These are phyloP conservation scores for Schwanniomyces yamadae DNA, from an alignment of 805 yeast genomes.

Conservation along the genomic window DNA sequence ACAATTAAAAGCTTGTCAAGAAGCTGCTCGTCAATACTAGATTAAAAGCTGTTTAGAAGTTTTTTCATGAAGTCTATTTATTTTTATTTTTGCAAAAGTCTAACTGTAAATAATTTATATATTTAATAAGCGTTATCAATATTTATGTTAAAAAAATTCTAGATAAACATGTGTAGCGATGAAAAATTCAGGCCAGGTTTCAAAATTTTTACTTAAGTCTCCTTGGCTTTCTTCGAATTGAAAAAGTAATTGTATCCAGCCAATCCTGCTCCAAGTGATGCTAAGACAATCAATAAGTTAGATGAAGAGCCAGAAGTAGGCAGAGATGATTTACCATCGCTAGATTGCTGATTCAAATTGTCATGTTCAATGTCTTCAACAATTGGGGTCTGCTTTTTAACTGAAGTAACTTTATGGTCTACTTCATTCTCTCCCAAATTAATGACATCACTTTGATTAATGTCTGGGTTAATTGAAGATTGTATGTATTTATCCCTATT, in stretches of 20 bases:
- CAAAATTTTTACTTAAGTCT: no score
- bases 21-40: conserved; percentile 82
- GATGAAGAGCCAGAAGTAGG: conserved; percentile 9
- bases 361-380: conserved; percentile 41
- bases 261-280: conserved; percentile 21
- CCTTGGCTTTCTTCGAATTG: conserved; percentile 2
- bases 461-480: conserved; percentile 39
- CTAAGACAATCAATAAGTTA: conserved; percentile 23
- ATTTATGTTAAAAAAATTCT: no score
- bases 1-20: conserved; percentile 96
- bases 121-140: no score
- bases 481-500: conserved; percentile 42
- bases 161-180: no score
- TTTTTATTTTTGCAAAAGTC: no score
- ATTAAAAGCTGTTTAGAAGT: background rate
- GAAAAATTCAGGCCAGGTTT: no score
- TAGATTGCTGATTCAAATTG: conserved; percentile 17
- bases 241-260: conserved; percentile 25
- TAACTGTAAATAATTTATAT: no score
- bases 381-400: conserved; percentile 29
- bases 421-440: conserved; percentile 36
- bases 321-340: conserved; percentile 3
- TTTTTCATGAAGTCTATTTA: no score
- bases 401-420: conserved; percentile 33
- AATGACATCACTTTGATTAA: conserved; percentile 35